Evolutionary conservation across 306 rosid genomes (phyloP).

Genomic region (Adenanthera pavonina): DNA sequence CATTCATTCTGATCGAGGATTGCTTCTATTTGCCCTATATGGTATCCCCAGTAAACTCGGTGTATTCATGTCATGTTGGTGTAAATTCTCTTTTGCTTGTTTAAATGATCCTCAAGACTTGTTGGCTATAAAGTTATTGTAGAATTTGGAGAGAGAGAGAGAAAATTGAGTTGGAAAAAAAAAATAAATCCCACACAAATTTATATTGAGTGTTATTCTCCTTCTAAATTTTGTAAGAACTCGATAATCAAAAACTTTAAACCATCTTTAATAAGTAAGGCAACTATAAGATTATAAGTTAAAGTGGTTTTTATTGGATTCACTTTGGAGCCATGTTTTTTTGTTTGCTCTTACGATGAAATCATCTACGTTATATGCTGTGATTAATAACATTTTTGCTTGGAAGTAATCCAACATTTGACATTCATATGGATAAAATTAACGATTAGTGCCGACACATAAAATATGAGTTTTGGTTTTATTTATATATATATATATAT

Average conservation of each 20-base stretch:
- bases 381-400: background rate
- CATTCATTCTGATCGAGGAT: conserved; percentile 28
- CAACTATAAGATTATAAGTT: background rate
- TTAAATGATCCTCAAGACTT: too few relatives aligned
- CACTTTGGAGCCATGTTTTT: background rate
- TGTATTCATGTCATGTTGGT: background rate
- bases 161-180: too few relatives aligned
- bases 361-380: background rate
- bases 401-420: background rate
- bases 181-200: too few relatives aligned
- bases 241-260: too few relatives aligned
- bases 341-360: background rate
- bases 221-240: too few relatives aligned
- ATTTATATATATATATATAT: too few relatives aligned
- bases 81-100: conserved; percentile 21
- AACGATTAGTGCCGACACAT: background rate
- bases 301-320: background rate
- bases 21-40: conserved; percentile 24
- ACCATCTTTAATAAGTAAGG: too few relatives aligned
- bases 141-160: too few relatives aligned
- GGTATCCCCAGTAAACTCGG: background rate
- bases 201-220: too few relatives aligned
- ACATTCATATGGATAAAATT: background rate
- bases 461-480: too few relatives aligned
- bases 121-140: too few relatives aligned